A percentile compares a stretch with the other conserved stretches of the same genome.
phyloP scores from a whole-genome alignment of 495 filamentous ascomycete species.

The Saxophila tyrrhenica region DNA sequence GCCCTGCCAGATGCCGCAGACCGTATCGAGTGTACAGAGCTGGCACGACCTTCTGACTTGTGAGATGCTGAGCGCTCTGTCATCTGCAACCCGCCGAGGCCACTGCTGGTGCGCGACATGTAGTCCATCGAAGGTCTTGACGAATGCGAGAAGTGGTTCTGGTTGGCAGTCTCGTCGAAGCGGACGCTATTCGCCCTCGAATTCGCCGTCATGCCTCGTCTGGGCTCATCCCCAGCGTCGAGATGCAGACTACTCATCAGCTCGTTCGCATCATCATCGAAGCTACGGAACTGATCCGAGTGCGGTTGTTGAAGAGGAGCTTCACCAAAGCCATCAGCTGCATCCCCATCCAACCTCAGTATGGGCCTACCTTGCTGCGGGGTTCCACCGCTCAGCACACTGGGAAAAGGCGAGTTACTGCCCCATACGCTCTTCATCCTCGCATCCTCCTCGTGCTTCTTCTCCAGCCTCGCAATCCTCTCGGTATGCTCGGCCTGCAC shows the following conservation, averaged over 20 bases:
- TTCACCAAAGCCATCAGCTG: constrained; percentile 26
- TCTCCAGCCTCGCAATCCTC: constrained; percentile 65
- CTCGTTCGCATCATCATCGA: constrained; percentile 65
- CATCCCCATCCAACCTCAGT: background rate
- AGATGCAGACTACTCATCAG: constrained; percentile 66
- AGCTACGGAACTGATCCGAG: constrained; percentile 68
- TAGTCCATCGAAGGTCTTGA: constrained; percentile 71
- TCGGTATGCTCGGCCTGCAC: constrained; percentile 74
- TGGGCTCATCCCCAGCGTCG: constrained; percentile 80
- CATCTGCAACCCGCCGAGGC: constrained; percentile 70
- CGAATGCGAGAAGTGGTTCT: constrained; percentile 76
- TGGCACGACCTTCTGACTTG: constrained; percentile 92
- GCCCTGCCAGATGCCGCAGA: constrained; percentile 58
- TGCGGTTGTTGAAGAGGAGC: constrained; percentile 63
- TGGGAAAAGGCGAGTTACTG: constrained; percentile 65
- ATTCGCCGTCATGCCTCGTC: constrained; percentile 54
- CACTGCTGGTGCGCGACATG: constrained; percentile 66
- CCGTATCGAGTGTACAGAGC: constrained; percentile 68
- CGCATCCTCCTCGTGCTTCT: constrained; percentile 70
- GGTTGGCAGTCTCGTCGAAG: constrained; percentile 94
- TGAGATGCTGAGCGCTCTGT: constrained; percentile 85
- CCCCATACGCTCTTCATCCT: constrained; percentile 80
- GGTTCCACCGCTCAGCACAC: constrained; percentile 46
- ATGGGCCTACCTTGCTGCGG: constrained; percentile 63
- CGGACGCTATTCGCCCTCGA: constrained; percentile 95